These are phyloP conservation scores for Isoetes taiwanensis DNA, from an alignment of 75 land plant species.

Conservation along the genomic window DNA sequence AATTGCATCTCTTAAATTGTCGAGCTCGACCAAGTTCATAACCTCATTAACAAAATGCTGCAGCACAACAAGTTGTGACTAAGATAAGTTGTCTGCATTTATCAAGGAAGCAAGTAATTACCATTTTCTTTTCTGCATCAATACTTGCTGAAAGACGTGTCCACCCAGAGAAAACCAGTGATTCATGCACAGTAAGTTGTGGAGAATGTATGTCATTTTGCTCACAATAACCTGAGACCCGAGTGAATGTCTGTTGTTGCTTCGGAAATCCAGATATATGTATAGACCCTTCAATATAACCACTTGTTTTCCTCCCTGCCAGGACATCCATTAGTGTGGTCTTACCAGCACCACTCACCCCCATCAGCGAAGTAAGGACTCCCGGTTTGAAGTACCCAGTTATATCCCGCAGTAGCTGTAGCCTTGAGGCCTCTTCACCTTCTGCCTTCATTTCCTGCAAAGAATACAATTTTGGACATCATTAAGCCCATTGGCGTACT, in stretches of 20 bases:
- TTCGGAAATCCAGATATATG: slow-evolving; percentile 52
- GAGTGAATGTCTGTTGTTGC: slow-evolving; percentile 53
- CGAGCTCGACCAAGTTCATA: slow-evolving; percentile 47
- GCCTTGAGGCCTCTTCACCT: background rate
- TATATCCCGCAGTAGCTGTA: background rate
- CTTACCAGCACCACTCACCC: slow-evolving; percentile 16
- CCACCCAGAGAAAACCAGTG: slow-evolving; percentile 50
- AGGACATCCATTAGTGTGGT: slow-evolving; percentile 71
- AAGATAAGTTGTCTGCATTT: too few relatives aligned
- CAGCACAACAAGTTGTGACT: too few relatives aligned
- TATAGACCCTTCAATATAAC: slow-evolving; percentile 46
- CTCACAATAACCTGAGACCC: slow-evolving; percentile 67
- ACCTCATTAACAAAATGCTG: slow-evolving; percentile 50
- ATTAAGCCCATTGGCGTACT: too few relatives aligned
- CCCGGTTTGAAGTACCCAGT: background rate
- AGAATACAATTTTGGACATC: too few relatives aligned
- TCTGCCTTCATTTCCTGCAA: slow-evolving; percentile 1
- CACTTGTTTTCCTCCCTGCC: slow-evolving; percentile 52
- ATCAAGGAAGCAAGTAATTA: too few relatives aligned
- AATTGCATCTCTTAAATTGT: slow-evolving; percentile 35
- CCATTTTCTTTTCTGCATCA: too few relatives aligned
- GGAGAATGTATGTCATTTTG: slow-evolving; percentile 70
- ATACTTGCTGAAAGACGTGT: slow-evolving; percentile 32
- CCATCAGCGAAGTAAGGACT: slow-evolving; percentile 5
- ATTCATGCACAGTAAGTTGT: slow-evolving; percentile 53